Conservation (phyloP, 139 green algal genomes). For the Chlorella sp. region DNA sequence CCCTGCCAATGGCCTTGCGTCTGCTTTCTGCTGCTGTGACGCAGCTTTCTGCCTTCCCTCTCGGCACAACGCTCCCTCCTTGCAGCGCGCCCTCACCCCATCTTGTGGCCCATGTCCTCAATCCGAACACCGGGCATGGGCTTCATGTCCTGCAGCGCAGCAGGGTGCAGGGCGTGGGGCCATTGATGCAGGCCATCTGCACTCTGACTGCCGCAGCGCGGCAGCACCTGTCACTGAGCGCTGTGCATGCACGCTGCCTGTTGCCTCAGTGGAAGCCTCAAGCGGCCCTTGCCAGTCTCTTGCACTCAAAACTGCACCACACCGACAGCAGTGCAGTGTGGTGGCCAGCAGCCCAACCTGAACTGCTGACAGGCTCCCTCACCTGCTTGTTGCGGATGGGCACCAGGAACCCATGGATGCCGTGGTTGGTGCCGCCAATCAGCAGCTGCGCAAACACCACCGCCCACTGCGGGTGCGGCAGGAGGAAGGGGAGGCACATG, state of each 20-base stretch:
- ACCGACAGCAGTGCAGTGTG: no score
- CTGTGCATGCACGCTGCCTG: conserved; percentile 65
- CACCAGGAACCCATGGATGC: conserved; percentile 93
- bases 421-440: conserved; percentile 71
- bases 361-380: background rate
- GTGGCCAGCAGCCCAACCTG: no score
- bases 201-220: conserved; percentile 68
- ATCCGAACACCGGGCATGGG: conserved; percentile 46
- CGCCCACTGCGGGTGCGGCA: conserved; percentile 65
- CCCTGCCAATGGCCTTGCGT: no score
- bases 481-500: background rate
- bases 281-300: no score
- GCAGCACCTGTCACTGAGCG: conserved; percentile 91
- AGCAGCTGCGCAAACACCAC: conserved; percentile 91
- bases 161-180: background rate
- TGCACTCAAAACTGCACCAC: no score
- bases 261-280: no score
- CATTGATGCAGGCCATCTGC: background rate
- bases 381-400: conserved; percentile 76
- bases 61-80: no score
- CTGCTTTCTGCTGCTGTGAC: no score
- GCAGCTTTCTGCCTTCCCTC: no score
- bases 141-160: conserved; percentile 29
- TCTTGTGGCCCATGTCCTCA: conserved; percentile 85
- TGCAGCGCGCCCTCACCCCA: conserved; percentile 55